These are phyloP conservation scores for Ceriops zippeliana DNA, from an alignment of 345 rosid species.

Conservation along the genomic window DNA sequence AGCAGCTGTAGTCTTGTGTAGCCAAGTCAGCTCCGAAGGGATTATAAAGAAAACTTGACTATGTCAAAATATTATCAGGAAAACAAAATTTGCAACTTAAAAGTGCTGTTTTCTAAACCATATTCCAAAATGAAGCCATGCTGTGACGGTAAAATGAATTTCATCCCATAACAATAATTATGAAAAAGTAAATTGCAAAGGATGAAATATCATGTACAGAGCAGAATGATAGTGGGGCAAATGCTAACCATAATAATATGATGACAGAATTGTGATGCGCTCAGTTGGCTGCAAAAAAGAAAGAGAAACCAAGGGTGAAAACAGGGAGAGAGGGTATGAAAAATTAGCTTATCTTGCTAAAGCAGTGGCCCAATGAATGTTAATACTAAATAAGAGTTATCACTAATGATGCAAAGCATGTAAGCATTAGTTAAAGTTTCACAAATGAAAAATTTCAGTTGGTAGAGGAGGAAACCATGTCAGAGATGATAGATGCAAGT, in stretches of 20 bases:
- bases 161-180: no score
- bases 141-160: no score
- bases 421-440: not conserved
- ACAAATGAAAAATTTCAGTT: not conserved
- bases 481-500: not conserved
- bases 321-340: not conserved
- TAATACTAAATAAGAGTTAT: slow-evolving; percentile 6
- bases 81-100: not conserved
- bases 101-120: not conserved
- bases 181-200: no score
- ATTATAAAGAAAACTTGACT: not conserved
- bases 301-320: not conserved
- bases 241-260: slow-evolving; percentile 70
- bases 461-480: not conserved
- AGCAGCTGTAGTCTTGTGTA: not conserved
- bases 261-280: slow-evolving; percentile 77
- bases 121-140: not conserved
- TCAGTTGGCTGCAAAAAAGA: slow-evolving; percentile 54
- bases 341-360: slow-evolving; percentile 12
- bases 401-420: not conserved
- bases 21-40: not conserved
- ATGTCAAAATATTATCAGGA: not conserved
- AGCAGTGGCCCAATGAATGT: slow-evolving; percentile 2
- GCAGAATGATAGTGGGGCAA: not conserved
- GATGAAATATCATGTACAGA: no score